phyloP scores from a whole-genome alignment of 2,329 filamentous ascomycete genomes.

The Acarospora socialis region DNA sequence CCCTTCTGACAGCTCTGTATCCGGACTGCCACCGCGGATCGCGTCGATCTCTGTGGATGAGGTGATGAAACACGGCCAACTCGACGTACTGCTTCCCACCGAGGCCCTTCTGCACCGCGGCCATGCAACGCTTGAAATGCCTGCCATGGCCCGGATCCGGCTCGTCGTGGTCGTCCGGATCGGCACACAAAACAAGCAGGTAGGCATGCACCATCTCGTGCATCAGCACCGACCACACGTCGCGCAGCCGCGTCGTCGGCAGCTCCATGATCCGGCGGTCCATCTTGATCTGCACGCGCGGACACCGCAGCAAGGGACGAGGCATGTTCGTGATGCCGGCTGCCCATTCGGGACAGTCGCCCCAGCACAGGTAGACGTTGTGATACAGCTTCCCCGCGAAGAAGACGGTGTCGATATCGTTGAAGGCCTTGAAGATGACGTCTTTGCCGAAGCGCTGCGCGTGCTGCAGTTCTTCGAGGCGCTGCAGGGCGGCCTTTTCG shows the following conservation, averaged over 20 bases:
- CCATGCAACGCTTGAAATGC: background rate
- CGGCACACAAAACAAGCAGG: background rate
- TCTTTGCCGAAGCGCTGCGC: conserved; percentile 2
- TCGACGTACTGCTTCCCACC: too few relatives aligned
- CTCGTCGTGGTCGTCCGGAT: background rate
- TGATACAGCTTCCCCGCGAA: conserved; percentile 2
- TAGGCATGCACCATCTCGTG: conserved; percentile 6
- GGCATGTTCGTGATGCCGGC: too few relatives aligned
- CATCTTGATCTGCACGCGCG: background rate
- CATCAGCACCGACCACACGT: background rate
- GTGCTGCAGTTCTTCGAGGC: background rate
- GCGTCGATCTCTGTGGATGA: too few relatives aligned
- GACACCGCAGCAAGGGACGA: too few relatives aligned
- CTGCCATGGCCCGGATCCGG: background rate
- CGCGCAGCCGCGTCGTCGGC: background rate
- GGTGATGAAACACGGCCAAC: too few relatives aligned
- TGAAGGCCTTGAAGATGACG: conserved; percentile 6
- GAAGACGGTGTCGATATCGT: conserved; percentile 4
- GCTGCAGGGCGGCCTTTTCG: background rate
- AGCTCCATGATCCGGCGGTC: background rate
- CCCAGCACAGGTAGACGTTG: conserved; percentile 4
- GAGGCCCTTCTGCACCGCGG: background rate
- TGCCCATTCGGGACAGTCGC: background rate
- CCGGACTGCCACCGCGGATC: too few relatives aligned
- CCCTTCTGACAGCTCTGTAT: too few relatives aligned